A percentile compares a stretch with the other conserved stretches of the same genome.
These are phyloP conservation scores for Wickerhamiella domercqiae DNA, from an alignment of 805 yeast species.

Conservation along the genomic window DNA sequence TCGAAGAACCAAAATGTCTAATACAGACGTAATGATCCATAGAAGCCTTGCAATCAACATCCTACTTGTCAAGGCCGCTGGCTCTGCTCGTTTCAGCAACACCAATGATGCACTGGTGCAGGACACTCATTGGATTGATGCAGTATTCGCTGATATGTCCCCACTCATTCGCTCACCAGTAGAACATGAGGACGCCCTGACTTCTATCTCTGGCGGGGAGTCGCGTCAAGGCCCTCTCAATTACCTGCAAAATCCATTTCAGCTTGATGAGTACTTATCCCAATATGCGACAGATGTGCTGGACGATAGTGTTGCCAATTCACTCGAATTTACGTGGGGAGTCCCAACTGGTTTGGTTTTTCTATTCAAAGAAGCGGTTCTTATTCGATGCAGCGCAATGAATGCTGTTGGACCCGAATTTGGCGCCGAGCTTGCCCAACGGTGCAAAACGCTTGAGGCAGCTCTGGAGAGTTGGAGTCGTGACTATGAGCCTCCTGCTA, in stretches of 20 bases:
- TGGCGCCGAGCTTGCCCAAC: slow-evolving; percentile 8
- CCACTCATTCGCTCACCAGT: slow-evolving; percentile 1
- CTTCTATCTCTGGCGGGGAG: slow-evolving; percentile 6
- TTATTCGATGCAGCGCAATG: slow-evolving; percentile 45
- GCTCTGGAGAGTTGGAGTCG: slow-evolving; percentile 49
- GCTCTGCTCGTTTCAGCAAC: neutral
- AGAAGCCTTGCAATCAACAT: slow-evolving; percentile 62
- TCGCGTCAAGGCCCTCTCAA: slow-evolving; percentile 12
- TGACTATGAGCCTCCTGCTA: slow-evolving; percentile 35
- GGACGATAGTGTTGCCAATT: slow-evolving; percentile 18
- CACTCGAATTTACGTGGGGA: slow-evolving; percentile 72
- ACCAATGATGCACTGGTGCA: neutral
- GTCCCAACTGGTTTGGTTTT: slow-evolving; percentile 65
- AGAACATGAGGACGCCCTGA: too few species aligned
- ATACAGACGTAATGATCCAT: slow-evolving; percentile 65
- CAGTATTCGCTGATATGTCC: slow-evolving; percentile 16
- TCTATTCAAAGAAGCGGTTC: slow-evolving; percentile 58
- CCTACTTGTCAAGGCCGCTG: slow-evolving; percentile 26
- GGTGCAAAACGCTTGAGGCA: slow-evolving; percentile 29
- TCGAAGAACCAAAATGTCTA: slow-evolving; percentile 46
- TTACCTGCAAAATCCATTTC: slow-evolving; percentile 14
- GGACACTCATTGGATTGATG: slow-evolving; percentile 17
- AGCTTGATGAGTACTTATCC: slow-evolving; percentile 18
- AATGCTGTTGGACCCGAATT: neutral
- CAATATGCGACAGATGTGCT: slow-evolving; percentile 10